phyloP scores from a whole-genome alignment of 208 protist genomes.

The Hexamita inflata region DNA sequence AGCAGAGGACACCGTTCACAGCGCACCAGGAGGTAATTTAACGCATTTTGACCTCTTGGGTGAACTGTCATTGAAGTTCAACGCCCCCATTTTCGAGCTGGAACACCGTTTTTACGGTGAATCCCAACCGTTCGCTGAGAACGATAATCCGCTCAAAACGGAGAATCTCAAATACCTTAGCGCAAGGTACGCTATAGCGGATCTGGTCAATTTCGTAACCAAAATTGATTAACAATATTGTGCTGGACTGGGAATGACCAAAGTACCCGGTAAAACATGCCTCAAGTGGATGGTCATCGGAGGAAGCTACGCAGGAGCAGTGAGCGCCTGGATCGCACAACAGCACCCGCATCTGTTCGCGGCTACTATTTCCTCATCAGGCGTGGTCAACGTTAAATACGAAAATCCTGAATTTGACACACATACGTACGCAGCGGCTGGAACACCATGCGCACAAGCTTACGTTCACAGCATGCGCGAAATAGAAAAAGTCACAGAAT shows the following conservation, averaged over 20 bases:
- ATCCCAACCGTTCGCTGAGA: background rate
- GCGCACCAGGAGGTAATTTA: background rate
- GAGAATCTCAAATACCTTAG: background rate
- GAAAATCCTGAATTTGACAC: conserved; percentile 14
- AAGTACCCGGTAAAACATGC: background rate
- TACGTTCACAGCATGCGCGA: background rate
- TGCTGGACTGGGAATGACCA: too few relatives aligned
- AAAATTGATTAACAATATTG: conserved; percentile 2
- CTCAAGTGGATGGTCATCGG: conserved; percentile 22
- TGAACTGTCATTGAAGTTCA: background rate
- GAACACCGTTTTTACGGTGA: conserved; percentile 25
- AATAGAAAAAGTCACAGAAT: too few relatives aligned
- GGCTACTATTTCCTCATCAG: background rate
- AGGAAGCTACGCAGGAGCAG: conserved; percentile 16
- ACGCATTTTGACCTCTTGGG: background rate
- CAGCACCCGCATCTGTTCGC: background rate
- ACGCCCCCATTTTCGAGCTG: background rate
- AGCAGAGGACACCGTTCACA: background rate
- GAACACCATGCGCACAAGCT: background rate
- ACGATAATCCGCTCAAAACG: too few relatives aligned
- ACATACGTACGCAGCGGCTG: background rate
- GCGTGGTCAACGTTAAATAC: conserved; percentile 3
- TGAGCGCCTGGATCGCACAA: background rate
- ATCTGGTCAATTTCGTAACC: background rate
- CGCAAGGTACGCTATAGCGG: background rate